Percentiles rank a stretch among this genome's conserved stretches.
Conservation (phyloP, 768 basidiomycete genomes). For the Tubosaeta brunneosetosa region DNA sequence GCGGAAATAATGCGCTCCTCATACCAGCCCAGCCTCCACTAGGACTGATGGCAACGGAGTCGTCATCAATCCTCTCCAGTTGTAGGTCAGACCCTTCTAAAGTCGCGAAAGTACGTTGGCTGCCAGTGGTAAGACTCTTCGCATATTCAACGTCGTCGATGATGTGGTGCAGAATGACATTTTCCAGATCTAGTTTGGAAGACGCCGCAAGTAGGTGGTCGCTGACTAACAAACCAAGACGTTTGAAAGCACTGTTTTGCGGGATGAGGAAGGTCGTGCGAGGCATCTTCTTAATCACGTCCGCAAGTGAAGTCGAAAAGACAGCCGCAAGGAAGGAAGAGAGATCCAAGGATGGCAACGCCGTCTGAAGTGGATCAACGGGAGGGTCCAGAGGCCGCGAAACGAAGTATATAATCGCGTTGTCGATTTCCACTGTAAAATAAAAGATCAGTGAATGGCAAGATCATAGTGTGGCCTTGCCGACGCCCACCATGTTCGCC, state of each 20-base stretch:
- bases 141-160: constrained; percentile 74
- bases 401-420: constrained; percentile 85
- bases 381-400: constrained; percentile 83
- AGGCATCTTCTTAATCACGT: constrained; percentile 57
- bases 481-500: constrained; percentile 63
- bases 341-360: constrained; percentile 76
- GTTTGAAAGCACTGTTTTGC: constrained; percentile 82
- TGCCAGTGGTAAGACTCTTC: constrained; percentile 53
- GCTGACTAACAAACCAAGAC: constrained; percentile 80
- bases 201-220: constrained; percentile 77
- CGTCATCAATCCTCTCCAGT: constrained; percentile 55
- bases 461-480: neutral
- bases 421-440: constrained; percentile 61
- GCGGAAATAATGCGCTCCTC: constrained; percentile 53
- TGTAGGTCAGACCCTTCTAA: constrained; percentile 83
- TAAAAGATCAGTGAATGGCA: constrained; percentile 6
- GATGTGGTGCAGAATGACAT: constrained; percentile 84
- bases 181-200: constrained; percentile 75
- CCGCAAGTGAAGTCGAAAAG: constrained; percentile 81
- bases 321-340: constrained; percentile 89
- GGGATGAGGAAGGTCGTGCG: constrained; percentile 83
- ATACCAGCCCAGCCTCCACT: constrained; percentile 80
- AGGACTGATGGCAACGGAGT: constrained; percentile 45
- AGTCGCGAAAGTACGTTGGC: constrained; percentile 70
- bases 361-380: constrained; percentile 71